phyloP scores from a whole-genome alignment of 75 land plant genomes.

The Pinus tabuliformis region DNA sequence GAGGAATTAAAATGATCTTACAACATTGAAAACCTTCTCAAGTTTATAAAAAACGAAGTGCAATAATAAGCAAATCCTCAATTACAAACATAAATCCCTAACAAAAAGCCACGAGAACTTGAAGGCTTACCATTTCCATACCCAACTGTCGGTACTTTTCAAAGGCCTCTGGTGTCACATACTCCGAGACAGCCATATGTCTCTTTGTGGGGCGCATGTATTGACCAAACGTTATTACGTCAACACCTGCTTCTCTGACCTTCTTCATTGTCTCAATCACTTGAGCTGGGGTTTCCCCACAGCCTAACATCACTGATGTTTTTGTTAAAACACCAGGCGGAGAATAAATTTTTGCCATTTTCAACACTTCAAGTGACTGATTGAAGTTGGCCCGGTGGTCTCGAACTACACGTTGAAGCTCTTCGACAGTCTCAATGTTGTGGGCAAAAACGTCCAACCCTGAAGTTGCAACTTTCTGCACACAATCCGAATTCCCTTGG shows the following conservation, averaged over 20 bases:
- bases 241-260: conserved; percentile 94
- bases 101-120: too few relatives aligned
- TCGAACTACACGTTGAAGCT: conserved; percentile 78
- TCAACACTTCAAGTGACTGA: conserved; percentile 90
- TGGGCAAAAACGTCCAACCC: conserved; percentile 98
- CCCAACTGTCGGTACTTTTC: conserved; percentile 79
- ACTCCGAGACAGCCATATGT: conserved; percentile 98
- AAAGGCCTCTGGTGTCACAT: conserved; percentile 95
- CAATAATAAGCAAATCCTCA: too few relatives aligned
- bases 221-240: conserved; percentile 98
- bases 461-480: conserved; percentile 86
- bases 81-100: too few relatives aligned
- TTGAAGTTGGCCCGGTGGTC: conserved; percentile 95
- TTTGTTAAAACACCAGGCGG: conserved; percentile 90
- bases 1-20: too few relatives aligned
- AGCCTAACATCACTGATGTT: conserved; percentile 96
- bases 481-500: conserved; percentile 79
- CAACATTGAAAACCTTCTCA: too few relatives aligned
- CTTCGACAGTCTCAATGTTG: conserved; percentile 98
- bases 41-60: too few relatives aligned
- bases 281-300: conserved; percentile 96
- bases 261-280: conserved; percentile 82
- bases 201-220: conserved; percentile 98
- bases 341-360: conserved; percentile 81
- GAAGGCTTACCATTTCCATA: conserved; percentile 72